Evolutionary conservation across 2,329 filamentous ascomycete genomes (phyloP).

Genomic region (Hymenoscyphus repandus): DNA sequence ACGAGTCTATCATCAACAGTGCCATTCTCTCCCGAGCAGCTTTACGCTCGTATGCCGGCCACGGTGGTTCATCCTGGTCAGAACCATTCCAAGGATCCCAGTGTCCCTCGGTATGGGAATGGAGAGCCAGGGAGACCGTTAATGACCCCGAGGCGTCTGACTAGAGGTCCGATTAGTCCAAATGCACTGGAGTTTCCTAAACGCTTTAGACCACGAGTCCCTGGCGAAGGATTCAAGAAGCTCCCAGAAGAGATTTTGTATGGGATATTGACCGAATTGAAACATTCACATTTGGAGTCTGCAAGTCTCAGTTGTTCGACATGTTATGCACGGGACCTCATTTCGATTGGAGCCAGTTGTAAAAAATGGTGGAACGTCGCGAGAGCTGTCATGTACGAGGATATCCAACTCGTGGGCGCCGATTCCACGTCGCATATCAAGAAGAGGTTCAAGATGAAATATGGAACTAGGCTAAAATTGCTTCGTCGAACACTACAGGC

Average conservation of each 20-base stretch:
- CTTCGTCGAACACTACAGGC: slow-evolving; percentile 53
- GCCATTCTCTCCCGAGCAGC: slow-evolving; percentile 11
- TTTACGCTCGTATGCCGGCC: slow-evolving; percentile 2
- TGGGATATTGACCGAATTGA: slow-evolving; percentile 50
- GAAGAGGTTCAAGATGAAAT: slow-evolving; percentile 51
- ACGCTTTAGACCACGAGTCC: slow-evolving; percentile 19
- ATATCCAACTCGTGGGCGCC: slow-evolving; percentile 53
- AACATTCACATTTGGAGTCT: slow-evolving; percentile 43
- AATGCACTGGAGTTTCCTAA: slow-evolving; percentile 7
- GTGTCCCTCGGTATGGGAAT: slow-evolving; percentile 10
- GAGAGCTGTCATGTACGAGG: slow-evolving; percentile 38
- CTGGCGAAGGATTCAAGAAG: slow-evolving; percentile 49
- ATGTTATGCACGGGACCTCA: slow-evolving; percentile 60
- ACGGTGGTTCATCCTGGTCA: slow-evolving; percentile 4
- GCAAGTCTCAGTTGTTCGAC: slow-evolving; percentile 53
- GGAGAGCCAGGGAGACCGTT: slow-evolving; percentile 9
- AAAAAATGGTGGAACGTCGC: slow-evolving; percentile 49
- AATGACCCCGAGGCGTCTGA: slow-evolving; percentile 15
- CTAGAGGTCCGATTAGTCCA: slow-evolving; percentile 6
- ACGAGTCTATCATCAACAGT: slow-evolving; percentile 18
- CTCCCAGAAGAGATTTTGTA: slow-evolving; percentile 55
- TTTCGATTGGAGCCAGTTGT: slow-evolving; percentile 44
- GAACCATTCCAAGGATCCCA: slow-evolving; percentile 16
- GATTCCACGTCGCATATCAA: slow-evolving; percentile 47
- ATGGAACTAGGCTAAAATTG: slow-evolving; percentile 49